Conservation (phyloP, 225 moss, liverwort and hornwort species). For the Sphagnum contortum region DNA sequence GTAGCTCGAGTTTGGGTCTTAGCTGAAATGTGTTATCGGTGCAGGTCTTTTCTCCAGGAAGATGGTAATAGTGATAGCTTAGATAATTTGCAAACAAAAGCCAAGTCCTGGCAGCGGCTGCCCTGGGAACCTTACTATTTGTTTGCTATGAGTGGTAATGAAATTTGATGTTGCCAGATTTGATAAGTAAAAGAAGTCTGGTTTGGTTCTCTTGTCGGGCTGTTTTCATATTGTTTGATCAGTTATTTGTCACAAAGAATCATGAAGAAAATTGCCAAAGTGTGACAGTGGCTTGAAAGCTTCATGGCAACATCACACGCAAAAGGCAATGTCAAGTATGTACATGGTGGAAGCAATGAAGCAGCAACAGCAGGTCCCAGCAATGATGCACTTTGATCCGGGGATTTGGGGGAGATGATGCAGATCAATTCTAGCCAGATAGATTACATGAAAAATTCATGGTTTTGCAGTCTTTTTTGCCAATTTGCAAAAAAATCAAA, state of each 20-base stretch:
- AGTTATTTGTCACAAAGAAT: slow-evolving; percentile 37
- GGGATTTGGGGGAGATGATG: slow-evolving; percentile 71
- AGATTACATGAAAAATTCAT: slow-evolving; percentile 77
- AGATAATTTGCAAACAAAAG: too few species aligned
- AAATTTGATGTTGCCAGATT: too few species aligned
- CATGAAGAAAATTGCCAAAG: slow-evolving; percentile 35
- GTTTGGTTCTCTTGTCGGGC: background rate
- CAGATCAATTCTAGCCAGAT: slow-evolving; percentile 58
- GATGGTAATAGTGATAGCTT: too few species aligned
- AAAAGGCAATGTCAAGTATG: slow-evolving; percentile 8
- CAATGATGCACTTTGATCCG: slow-evolving; percentile 49
- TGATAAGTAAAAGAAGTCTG: too few species aligned
- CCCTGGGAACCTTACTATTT: too few species aligned
- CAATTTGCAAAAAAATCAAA: too few species aligned
- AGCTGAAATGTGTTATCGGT: too few species aligned
- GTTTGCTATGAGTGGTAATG: too few species aligned
- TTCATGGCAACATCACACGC: slow-evolving; percentile 45
- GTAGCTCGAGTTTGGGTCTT: too few species aligned
- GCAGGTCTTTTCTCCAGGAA: too few species aligned
- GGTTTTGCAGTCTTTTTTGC: slow-evolving; percentile 55
- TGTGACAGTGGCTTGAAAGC: slow-evolving; percentile 33
- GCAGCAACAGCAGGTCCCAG: slow-evolving; percentile 34
- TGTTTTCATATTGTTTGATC: slow-evolving; percentile 10
- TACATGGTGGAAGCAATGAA: slow-evolving; percentile 1
- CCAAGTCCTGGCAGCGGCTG: too few species aligned